Evolutionary conservation across 345 rosid species (phyloP).

Genomic region (Citrus unshiu): DNA sequence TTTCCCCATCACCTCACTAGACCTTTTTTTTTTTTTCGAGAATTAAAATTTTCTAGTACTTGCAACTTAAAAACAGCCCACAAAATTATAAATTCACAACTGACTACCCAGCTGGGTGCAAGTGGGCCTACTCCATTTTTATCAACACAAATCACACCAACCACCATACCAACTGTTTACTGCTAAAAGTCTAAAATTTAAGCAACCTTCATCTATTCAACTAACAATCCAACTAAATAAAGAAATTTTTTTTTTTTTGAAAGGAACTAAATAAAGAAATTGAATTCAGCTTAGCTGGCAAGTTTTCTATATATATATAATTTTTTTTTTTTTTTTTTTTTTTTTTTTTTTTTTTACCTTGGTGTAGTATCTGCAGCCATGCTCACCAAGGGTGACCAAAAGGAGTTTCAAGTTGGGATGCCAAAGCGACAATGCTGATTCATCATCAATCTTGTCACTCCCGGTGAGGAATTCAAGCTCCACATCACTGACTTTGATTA

Average conservation of each 20-base stretch:
- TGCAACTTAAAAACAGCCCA: not conserved
- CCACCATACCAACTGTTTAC: not conserved
- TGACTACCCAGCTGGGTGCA: not conserved
- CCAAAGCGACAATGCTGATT: slow-evolving; percentile 81
- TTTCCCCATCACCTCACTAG: not conserved
- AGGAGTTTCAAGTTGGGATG: slow-evolving; percentile 78
- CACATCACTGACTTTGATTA: slow-evolving; percentile 89
- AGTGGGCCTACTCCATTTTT: not conserved
- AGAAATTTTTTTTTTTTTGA: no score
- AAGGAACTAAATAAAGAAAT: not conserved
- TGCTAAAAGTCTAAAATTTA: not conserved
- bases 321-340: no score
- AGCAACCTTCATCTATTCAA: not conserved
- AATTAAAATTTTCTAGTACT: not conserved
- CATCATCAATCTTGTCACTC: slow-evolving; percentile 70
- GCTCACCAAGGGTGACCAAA: slow-evolving; percentile 87
- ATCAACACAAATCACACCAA: not conserved
- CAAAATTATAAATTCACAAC: not conserved
- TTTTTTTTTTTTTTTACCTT: slow-evolving; percentile 59
- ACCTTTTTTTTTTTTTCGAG: not conserved
- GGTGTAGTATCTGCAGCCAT: slow-evolving; percentile 93
- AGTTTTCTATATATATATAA: not conserved
- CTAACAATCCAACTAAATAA: not conserved
- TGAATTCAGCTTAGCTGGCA: not conserved
- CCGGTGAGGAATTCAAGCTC: slow-evolving; percentile 97